A percentile compares a stretch with the other conserved stretches of the same genome.
Evolutionary conservation across 2,329 filamentous ascomycete genomes (phyloP).

Genomic region (Pleoardoris graminearum): DNA sequence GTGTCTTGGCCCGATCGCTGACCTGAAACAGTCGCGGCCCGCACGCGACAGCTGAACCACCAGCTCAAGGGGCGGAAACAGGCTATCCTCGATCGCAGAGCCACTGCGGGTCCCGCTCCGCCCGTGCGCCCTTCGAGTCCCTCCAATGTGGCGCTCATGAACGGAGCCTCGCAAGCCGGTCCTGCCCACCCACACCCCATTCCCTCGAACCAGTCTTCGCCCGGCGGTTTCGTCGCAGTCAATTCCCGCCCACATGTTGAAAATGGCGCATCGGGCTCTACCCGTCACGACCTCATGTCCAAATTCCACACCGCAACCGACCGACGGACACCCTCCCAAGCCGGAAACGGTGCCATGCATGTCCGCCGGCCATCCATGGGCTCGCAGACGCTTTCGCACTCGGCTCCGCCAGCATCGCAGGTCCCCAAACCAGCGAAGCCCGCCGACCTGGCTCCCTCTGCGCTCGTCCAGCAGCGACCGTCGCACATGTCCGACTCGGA

Average conservation of each 20-base stretch:
- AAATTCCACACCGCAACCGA: constrained; percentile 66
- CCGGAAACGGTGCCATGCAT: constrained; percentile 27
- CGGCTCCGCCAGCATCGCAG: constrained; percentile 28
- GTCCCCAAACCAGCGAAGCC: constrained; percentile 37
- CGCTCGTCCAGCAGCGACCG: constrained; percentile 20
- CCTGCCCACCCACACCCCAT: constrained; percentile 28
- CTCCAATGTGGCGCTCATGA: constrained; percentile 49
- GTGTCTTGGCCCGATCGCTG: constrained; percentile 3
- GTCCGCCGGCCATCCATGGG: constrained; percentile 35
- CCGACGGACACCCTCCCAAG: constrained; percentile 43
- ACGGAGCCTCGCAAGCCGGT: constrained; percentile 40
- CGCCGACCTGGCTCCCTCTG: constrained; percentile 19
- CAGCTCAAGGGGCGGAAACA: constrained; percentile 73
- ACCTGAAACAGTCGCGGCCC: constrained; percentile 60
- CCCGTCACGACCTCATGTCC: constrained; percentile 63
- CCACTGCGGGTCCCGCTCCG: constrained; percentile 50
- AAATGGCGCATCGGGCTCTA: constrained; percentile 60
- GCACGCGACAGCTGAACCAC: constrained; percentile 79
- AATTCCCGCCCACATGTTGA: constrained; percentile 54
- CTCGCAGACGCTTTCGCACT: constrained; percentile 28
- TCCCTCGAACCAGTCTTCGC: constrained; percentile 42
- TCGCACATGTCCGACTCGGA: constrained; percentile 42
- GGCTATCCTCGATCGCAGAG: constrained; percentile 69
- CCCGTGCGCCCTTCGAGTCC: constrained; percentile 44
- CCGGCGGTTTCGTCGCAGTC: constrained; percentile 62